Base-by-base conservation (phyloP, 148 eudicot species). In the Rhododendron williamsianum region DNA sequence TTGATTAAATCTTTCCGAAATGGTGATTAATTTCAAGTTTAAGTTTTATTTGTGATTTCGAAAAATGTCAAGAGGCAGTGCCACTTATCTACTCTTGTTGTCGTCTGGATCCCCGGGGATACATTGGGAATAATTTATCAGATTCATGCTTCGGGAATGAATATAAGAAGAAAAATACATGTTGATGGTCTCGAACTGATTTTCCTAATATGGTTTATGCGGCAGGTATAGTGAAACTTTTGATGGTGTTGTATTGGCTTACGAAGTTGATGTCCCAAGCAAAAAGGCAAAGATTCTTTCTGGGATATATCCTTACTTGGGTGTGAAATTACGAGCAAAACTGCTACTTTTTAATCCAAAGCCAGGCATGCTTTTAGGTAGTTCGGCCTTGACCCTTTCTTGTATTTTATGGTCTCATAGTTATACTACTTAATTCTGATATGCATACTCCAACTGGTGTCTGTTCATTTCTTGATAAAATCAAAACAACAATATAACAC, bases 171-270 rank as follows among this genome's bases (percentile, higher is more conserved):
- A 11, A 71, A 27, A 27, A 27, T 30, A 51, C 10, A 48, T 4
- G 58, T 48, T 16, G 4, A 67, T 9, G 25, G 21, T 23, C 13
- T 81, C 56, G 13, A 15, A 80, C 6, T 46, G 7, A 38, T 65
- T 30, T 45, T 63, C 33, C 78, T 48, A 23, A 19, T 46, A 23
- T 54, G 35, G 49, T 52, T 87, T 54, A 45, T 76, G 60, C 83
- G 81, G 49, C 91, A 95, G 98, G 93, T 95, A 85, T 78, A 92
- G 76, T 87, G 99, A 97, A 82, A 91, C 87, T 51, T 95, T 93
- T 86, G 98, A 89, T 41, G 98, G 98, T 82, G 96, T 95, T 43
- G 87, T 95, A 80, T 91, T 97, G 89, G 95, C 96, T 7, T 95
- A 92, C 83, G 94, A 92, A 71, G 89, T 87, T 10, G 89, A 85